Base-by-base conservation (phyloP, 192 early-diverging fungal species). In the Paraglomus occultum region DNA sequence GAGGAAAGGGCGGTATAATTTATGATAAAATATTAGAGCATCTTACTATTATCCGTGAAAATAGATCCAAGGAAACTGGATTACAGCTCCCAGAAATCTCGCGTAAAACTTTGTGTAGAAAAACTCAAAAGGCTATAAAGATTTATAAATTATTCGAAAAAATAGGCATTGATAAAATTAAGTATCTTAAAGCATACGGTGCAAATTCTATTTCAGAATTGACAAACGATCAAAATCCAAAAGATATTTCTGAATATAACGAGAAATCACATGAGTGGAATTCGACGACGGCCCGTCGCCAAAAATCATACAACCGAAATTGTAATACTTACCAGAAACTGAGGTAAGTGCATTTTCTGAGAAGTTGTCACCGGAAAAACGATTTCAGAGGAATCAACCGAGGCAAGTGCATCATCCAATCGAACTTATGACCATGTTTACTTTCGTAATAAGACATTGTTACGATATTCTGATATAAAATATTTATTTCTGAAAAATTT, bases 231-330 rank as follows among this genome's bases (percentile, higher is more conserved):
- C 53, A 55, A 55, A 55, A 20, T 11, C 53, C n/a, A 55, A 55
- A 55, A 6, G 23, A 55, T 60, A 60, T 60, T 60, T 39, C 22
- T 39, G 38, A 39, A 42, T 8, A 38, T 60, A 42, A 60, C 43
- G 38, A 64, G 63, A 55, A 60, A 60, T 64, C 63, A 64, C 48
- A 64, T 64, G 63, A 64, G 48, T 50, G 63, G 40, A 64, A 64
- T 64, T 64, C 63, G 6, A 64, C 47, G 22, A 64, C 63, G 23
- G 6, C 48, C 48, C 17, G 47, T 64, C 48, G 22, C 48, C 63
- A 64, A 64, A n/a, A 64, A 64, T 64, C 22, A 31, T 50, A 9
- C 8, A 50, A 64, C 45, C 14, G 47, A 64, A 64, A 64, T 50
- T 50, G 48, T 64, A 23, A 22, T 14, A 23, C 43, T 60, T 60